Evolutionary conservation across 768 basidiomycete genomes (phyloP), one percentile per base, ranked within the genome.

Genomic region (Boletellus ananas): DNA sequence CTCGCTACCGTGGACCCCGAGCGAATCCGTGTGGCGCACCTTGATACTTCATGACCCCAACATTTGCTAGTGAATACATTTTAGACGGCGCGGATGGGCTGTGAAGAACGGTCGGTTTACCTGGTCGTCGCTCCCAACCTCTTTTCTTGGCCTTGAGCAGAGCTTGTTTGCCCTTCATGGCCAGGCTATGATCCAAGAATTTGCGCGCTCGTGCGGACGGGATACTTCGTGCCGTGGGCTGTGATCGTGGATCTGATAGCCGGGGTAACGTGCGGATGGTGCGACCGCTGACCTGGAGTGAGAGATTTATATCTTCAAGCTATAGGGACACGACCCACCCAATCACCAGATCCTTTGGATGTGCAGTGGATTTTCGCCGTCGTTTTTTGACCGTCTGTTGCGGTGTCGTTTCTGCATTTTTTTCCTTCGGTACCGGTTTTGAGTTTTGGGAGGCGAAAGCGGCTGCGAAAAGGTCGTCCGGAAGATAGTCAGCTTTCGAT

Each of bases 401-500:
- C 54, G 45, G 59, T 47, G 50, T 61, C 56, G 55, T 49, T 58
- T 52, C 69, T 54, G 27, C 58, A 31, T 49, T 47, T 52, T 58
- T 47, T 52, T 59, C 58, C 56, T 57, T 48, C 55, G 34, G 12
- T 6, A 13, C 8, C 2, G 18, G 21, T 40, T 57, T 53, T 40
- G 54, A 54, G 34, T 45, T 52, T 35, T 63, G 66, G 2, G 77
- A 69, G 4, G 72, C 59, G 55, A 84, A 80, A 0, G 83, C 84
- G 51, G 80, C 72, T 0, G 69, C 57, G 63, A 87, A 87, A 17
- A 86, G 70, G 53, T 83, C 79, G 58, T 86, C 85, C 2, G 83
- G 81, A 25, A 87, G 80, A 63, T 85, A 79, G 41, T 79, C 70
- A 4, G 71, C 61, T 45, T 73, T 71, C n/a, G 29, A 29, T 29